A percentile compares a stretch with the other conserved stretches of the same genome.
Evolutionary conservation across 192 early-diverging fungal species (phyloP).

Genomic region (Backusella australiensis): DNA sequence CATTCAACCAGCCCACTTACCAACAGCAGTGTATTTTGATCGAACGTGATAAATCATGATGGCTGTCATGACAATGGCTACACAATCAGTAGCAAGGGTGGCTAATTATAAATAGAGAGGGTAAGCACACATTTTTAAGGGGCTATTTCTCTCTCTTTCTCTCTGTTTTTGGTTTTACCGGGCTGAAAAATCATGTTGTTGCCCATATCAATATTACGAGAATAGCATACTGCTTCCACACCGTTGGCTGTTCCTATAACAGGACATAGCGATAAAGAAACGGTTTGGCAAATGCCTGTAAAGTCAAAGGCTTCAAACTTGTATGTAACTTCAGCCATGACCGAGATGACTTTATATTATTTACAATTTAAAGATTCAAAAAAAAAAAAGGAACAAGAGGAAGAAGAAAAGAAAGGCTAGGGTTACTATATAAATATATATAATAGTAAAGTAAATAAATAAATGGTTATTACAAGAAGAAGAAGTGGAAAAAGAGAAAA

Average conservation of each 20-base stretch:
- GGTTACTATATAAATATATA: not conserved
- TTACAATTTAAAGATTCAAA: not conserved
- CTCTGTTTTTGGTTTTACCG: conserved; percentile 33
- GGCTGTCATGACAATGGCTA: conserved; percentile 91
- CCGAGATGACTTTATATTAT: not conserved
- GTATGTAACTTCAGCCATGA: conserved; percentile 31
- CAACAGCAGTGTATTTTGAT: conserved; percentile 98
- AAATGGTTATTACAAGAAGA: not conserved
- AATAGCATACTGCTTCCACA: conserved; percentile 89
- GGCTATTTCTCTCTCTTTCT: not conserved
- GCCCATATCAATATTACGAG: conserved; percentile 89
- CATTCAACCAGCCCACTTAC: conserved; percentile 27
- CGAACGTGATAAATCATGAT: conserved; percentile 99
- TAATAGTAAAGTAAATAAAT: not conserved
- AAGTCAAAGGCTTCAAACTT: conserved; percentile 77
- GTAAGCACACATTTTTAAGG: too few relatives aligned
- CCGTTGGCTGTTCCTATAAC: conserved; percentile 76
- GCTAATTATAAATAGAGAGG: conserved; percentile 42
- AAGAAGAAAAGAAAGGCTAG: not conserved
- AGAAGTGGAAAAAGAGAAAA: not conserved
- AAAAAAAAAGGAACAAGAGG: not conserved
- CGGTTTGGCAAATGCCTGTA: conserved; percentile 82
- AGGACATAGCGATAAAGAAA: conserved; percentile 88
- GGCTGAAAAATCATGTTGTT: conserved; percentile 91
- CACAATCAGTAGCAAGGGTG: conserved; percentile 88